These are phyloP conservation scores for Xerocomus brunneocitrinus DNA, from an alignment of 768 basidiomycete species.

Conservation along the genomic window DNA sequence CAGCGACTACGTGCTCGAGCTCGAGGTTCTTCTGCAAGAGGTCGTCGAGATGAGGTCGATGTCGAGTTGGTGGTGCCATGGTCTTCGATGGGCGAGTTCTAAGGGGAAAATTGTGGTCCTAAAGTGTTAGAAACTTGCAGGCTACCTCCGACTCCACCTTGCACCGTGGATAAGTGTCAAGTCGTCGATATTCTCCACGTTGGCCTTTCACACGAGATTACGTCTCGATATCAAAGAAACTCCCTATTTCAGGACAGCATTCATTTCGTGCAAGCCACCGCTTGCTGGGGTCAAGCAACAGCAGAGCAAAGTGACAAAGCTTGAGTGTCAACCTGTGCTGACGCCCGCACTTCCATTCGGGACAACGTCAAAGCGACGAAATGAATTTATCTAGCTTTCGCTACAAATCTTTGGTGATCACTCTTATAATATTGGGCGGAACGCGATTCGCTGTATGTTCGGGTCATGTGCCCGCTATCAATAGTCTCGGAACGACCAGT, in stretches of 20 bases:
- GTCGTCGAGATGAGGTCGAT: constrained; percentile 26
- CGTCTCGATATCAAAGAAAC: not conserved
- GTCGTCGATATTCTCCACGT: constrained; percentile 2
- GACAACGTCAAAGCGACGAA: not conserved
- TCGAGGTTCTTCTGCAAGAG: constrained; percentile 28
- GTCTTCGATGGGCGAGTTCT: not conserved
- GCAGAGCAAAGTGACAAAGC: no score
- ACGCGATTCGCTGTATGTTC: no score
- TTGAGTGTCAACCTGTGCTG: not conserved
- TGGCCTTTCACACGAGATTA: constrained; percentile 18
- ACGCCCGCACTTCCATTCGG: not conserved
- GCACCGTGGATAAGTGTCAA: not conserved
- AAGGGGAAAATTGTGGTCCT: no score
- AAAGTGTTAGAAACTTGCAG: not conserved
- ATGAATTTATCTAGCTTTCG: no score
- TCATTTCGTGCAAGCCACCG: no score
- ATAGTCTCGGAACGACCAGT: not conserved
- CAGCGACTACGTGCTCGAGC: constrained; percentile 26
- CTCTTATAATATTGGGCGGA: no score
- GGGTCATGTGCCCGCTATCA: not conserved
- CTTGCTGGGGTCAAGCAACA: no score
- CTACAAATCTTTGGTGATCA: no score
- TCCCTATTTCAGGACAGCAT: not conserved
- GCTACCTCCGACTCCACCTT: not conserved
- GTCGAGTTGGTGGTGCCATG: constrained; percentile 24